Percentiles rank a stretch among this genome's conserved stretches.
These are phyloP conservation scores for Cucurbita moschata DNA, from an alignment of 306 rosid genomes.

Conservation along the genomic window DNA sequence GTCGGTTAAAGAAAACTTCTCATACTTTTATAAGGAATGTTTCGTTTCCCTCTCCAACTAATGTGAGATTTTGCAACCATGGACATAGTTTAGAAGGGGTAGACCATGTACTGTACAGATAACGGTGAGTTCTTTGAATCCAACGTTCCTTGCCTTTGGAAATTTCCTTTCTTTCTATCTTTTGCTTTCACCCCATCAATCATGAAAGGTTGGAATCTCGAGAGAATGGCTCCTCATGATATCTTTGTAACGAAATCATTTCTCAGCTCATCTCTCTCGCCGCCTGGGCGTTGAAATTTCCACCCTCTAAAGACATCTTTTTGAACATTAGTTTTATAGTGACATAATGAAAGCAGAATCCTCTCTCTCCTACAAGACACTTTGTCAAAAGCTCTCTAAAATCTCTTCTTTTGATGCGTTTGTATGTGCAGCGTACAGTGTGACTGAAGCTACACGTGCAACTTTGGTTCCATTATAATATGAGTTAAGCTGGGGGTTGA, in stretches of 20 bases:
- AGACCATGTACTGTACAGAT: constrained; percentile 2
- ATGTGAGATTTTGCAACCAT: fast-evolving
- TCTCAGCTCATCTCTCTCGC: constrained; percentile 14
- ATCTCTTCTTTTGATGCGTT: not conserved
- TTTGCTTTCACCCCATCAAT: not conserved
- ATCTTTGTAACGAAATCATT: constrained; percentile 32
- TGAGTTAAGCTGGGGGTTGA: constrained; percentile 11
- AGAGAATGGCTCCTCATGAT: constrained; percentile 34
- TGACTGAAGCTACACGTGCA: constrained; percentile 23
- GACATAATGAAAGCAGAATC: constrained; percentile 27
- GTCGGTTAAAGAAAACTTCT: too few species aligned
- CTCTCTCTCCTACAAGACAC: constrained; percentile 15
- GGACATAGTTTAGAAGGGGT: not conserved
- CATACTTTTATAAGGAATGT: too few species aligned
- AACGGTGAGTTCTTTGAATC: constrained; percentile 25
- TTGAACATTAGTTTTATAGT: not conserved
- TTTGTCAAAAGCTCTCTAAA: constrained; percentile 33
- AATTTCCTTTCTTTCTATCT: constrained; percentile 2
- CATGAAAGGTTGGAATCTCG: constrained; percentile 41
- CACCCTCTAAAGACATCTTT: not conserved
- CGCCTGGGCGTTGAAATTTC: not conserved
- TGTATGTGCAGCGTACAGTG: not conserved
- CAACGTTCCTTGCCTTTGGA: constrained; percentile 32
- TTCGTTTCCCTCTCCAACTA: too few species aligned
- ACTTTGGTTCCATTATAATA: constrained; percentile 9